Evolutionary conservation across 345 rosid genomes (phyloP), one percentile per base, ranked within the genome.

Genomic region (Moringa oleifera): DNA sequence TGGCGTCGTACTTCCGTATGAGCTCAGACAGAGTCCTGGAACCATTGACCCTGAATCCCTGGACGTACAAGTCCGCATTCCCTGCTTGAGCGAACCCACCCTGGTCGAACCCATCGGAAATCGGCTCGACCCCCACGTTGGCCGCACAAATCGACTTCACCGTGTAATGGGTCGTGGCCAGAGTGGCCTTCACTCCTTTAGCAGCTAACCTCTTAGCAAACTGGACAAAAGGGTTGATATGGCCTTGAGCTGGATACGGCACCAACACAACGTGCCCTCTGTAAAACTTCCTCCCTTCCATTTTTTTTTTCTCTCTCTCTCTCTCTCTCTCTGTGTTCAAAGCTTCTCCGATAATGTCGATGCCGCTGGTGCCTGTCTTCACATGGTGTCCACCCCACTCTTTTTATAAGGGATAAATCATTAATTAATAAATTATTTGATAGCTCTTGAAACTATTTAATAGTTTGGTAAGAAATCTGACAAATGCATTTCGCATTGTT

Each of bases 191-290:
- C 46, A 88, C 66, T 13, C 83, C 90, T 69, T 83, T 82, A 23
- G 88, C 82, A 60, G 83, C 86, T 9, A 90, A 64, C 49, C 85
- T 88, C 68, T 85, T 84, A 0, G 89, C 90, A 55, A 87, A 85
- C 37, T 85, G 89, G 71, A 85, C 80, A 69, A 81, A 81, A 2
- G 97, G 92, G 79, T 88, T 88, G 13, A 87, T 81, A 78, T 87
- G 95, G 62, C 97, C 97, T 76, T 87, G 92, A 70, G 84, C 75
- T 46, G 95, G 95, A 57, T 83, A 90, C 18, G 95, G 86, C 23
- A 90, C 22, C 9, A 87, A 68, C 1, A 87, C 25, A 5, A 83
- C 85, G 47, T 87, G 97, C 33, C 64, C 68, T 61, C 67, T 75
- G 47, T 13, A 16, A 11, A 33, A 4, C 11, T 33, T 33, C 37